These are phyloP conservation scores for Piloderma croceum DNA, from an alignment of 768 basidiomycete species.

Conservation along the genomic window DNA sequence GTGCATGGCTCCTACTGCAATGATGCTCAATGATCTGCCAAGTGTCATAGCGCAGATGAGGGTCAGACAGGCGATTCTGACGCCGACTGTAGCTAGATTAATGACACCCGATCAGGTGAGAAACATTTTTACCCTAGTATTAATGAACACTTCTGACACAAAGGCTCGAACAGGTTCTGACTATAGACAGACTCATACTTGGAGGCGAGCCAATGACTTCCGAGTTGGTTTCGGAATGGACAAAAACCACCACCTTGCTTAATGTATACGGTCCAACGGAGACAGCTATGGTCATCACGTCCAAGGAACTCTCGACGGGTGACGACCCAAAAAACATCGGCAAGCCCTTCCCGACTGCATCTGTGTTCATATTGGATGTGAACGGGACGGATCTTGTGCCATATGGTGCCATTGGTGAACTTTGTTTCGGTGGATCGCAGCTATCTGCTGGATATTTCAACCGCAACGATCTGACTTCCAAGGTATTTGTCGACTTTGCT, in stretches of 20 bases:
- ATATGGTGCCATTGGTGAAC: conserved; percentile 23
- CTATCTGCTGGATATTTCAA: conserved; percentile 20
- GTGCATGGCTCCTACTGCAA: conserved; percentile 13
- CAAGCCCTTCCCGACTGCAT: conserved; percentile 24
- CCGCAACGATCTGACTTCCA: no score
- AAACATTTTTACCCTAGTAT: no score
- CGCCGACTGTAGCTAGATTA: conserved; percentile 25
- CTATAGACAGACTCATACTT: no score
- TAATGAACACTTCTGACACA: no score
- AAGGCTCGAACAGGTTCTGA: no score
- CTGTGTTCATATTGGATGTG: conserved; percentile 17
- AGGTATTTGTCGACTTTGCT: no score
- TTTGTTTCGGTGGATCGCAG: conserved; percentile 21
- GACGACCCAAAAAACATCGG: conserved; percentile 21
- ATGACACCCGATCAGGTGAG: conserved; percentile 20
- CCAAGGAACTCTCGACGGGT: background rate
- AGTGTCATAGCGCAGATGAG: conserved; percentile 22
- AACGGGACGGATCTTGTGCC: conserved; percentile 12
- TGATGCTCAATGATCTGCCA: conserved; percentile 25
- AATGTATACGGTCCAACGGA: conserved; percentile 4
- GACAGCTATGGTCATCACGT: conserved; percentile 1
- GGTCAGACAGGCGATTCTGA: conserved; percentile 22
- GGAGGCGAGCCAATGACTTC: no score
- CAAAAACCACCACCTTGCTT: no score
- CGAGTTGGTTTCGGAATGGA: no score